Conservation (phyloP, 768 basidiomycete genomes). For the Kockovaella imperatae region DNA sequence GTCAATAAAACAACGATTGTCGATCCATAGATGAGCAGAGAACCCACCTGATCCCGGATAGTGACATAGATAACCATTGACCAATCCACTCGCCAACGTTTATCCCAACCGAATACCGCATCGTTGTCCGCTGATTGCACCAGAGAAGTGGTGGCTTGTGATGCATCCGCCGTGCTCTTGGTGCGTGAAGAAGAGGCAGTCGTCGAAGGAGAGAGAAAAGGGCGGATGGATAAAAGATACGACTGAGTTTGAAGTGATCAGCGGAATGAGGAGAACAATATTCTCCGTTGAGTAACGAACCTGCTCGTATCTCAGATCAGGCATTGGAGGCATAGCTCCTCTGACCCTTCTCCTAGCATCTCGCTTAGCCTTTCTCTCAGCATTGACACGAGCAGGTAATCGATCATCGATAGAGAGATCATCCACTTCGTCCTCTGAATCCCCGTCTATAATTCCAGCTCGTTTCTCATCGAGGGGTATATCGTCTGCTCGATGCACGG, state of each 20-base stretch:
- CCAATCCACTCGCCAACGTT: slow-evolving; percentile 41
- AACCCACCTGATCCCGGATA: slow-evolving; percentile 41
- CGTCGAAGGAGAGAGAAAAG: slow-evolving; percentile 35
- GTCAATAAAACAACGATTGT: not conserved
- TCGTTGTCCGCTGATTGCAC: slow-evolving; percentile 30
- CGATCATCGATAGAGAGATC: slow-evolving; percentile 2
- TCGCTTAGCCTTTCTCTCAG: slow-evolving; percentile 10
- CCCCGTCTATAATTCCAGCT: slow-evolving; percentile 2
- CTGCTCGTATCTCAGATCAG: slow-evolving; percentile 43
- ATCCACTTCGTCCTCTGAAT: slow-evolving; percentile 4
- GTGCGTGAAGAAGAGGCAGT: slow-evolving; percentile 5
- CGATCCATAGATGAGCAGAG: not conserved
- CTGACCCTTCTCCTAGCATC: slow-evolving; percentile 27
- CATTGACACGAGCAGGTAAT: not conserved
- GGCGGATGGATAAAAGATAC: slow-evolving; percentile 41
- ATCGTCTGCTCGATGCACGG: slow-evolving; percentile 22
- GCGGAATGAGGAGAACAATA: not conserved
- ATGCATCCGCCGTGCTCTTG: slow-evolving; percentile 10
- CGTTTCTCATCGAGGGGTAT: slow-evolving; percentile 5
- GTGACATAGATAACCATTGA: slow-evolving; percentile 37
- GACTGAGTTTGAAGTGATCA: slow-evolving; percentile 19
- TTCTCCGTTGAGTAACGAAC: slow-evolving; percentile 10
- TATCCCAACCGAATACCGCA: slow-evolving; percentile 41
- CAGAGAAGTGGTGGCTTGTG: slow-evolving; percentile 14
- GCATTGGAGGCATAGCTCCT: slow-evolving; percentile 31